Base-by-base conservation (phyloP, 805 yeast genomes). In the Saccharomycopsis olivae region DNA sequence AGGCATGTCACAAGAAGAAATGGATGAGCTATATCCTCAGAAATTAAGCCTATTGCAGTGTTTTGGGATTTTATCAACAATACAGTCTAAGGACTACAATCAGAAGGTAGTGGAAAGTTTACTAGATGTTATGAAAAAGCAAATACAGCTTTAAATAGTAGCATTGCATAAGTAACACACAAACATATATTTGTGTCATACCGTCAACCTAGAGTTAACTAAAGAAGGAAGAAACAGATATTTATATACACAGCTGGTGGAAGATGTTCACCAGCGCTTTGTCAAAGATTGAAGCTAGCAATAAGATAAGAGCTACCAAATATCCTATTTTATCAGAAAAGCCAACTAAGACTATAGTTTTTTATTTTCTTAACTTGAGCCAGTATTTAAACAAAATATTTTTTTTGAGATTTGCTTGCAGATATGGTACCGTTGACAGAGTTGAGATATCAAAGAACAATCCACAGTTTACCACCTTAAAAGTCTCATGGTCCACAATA, bases 71-170 rank as follows among this genome's bases (percentile, higher is more conserved):
- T 53, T 81, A 23, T 65, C 69, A 16, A 63, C 74, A 1, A 65
- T 75, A 2, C 69, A 69, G 33, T 66, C 77, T 0, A 62, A 59
- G 5, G 79, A 75, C 49, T 69, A 69, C 17, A 68, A 70, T 41
- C 87, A 78, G 50, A 61, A 60, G 30, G 62, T 69, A n/a, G 61
- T 79, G n/a, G 81, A 77, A 34, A 71, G 68, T 38, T 54, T 75
- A 40, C 56, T 71, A 13, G 43, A 37, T 19, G 28, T 44, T 4
- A 46, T 43, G 43, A 46, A 46, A 29, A 41, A 28, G 18, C 37
- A 38, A 29, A 40, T 40, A 11, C 32, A 27, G 25, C 31, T 42
- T 17, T 40, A 29, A 29, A 13, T 28, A 11, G 27, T 23, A 8
- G 27, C n/a, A n/a, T n/a, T n/a, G n/a, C 16, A 25, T 16, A 33